Conservation (phyloP, 495 filamentous ascomycete species). For the Penicillium canescens region DNA sequence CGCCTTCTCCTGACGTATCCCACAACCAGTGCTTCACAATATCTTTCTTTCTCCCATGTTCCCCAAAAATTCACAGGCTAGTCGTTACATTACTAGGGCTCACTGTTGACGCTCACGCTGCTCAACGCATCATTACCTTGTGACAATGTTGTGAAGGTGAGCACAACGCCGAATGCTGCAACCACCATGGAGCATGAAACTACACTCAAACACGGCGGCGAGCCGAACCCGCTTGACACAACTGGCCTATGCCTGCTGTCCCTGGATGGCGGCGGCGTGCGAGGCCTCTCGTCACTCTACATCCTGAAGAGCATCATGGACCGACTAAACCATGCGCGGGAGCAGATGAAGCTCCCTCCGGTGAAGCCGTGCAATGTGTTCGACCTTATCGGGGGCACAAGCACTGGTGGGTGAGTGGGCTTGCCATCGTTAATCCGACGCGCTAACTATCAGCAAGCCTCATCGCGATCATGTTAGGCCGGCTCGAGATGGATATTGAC, state of each 20-base stretch:
- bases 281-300: slow-evolving; percentile 50
- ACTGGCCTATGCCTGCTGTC: slow-evolving; percentile 31
- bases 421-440: not conserved
- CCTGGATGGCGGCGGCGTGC: slow-evolving; percentile 57
- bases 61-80: too few relatives aligned
- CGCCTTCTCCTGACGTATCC: too few relatives aligned
- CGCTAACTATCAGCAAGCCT: slow-evolving; percentile 18
- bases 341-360: slow-evolving; percentile 8
- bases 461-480: slow-evolving; percentile 44
- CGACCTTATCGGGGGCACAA: slow-evolving; percentile 42
- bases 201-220: not conserved
- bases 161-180: too few relatives aligned
- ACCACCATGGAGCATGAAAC: too few relatives aligned
- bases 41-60: too few relatives aligned
- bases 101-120: too few relatives aligned
- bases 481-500: slow-evolving; percentile 45
- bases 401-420: slow-evolving; percentile 38
- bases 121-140: too few relatives aligned
- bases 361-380: slow-evolving; percentile 53
- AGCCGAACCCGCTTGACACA: slow-evolving; percentile 7
- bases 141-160: too few relatives aligned
- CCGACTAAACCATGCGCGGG: slow-evolving; percentile 20
- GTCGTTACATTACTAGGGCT: too few relatives aligned
- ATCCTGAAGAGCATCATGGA: slow-evolving; percentile 54
- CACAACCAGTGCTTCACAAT: too few relatives aligned